Evolutionary conservation across 352 stramenopile genomes (phyloP), one percentile per base, ranked within the genome.

Genomic region (Elongisporangium anandrum): DNA sequence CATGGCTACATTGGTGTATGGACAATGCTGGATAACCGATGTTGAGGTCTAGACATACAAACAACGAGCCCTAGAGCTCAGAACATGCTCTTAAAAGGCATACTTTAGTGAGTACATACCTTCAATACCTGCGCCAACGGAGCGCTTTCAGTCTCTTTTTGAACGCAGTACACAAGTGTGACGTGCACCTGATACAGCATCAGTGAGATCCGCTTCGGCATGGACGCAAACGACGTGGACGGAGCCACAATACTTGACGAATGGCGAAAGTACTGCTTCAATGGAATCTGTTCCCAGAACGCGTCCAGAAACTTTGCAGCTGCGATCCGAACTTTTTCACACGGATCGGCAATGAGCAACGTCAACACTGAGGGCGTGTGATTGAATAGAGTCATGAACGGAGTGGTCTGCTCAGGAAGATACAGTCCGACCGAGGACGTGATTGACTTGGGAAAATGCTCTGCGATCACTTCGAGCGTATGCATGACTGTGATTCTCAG

Each of bases 161-260:
- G 84, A 21, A 95, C 86, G 50, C 76, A 87, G 45, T 91, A 91
- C 57, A 93, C 82, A 34, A 95, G 63, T 3, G 85, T 88, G 23
- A 93, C 68, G 59, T 94, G 84, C 6, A 92, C 78, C 67, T 94
- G 86, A 54, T 90, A 91, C 19, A 94, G 45, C 86, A 95, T 94
- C 34, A 89, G 60, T 45, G 85, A 90, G 17, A 92, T 85, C 0
- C 84, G 77, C 53, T 91, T 91, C 15, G 84, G 83, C 77, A 90
- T 91, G 8, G 81, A 93, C n/a, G 86, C 80, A 63, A 95, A 94
- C 29, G 86, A 85, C 47, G 75, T 86, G 2, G 84, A 79, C 13
- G 86, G 75, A 4, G 70, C 71, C 24, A 75, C 69, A 39, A 70
- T 61, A 47, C 64, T 81, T 3, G 69, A 79, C 17, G 68, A 59